phyloP scores from a whole-genome alignment of 257 asterid species.

The Petunia axillaris region DNA sequence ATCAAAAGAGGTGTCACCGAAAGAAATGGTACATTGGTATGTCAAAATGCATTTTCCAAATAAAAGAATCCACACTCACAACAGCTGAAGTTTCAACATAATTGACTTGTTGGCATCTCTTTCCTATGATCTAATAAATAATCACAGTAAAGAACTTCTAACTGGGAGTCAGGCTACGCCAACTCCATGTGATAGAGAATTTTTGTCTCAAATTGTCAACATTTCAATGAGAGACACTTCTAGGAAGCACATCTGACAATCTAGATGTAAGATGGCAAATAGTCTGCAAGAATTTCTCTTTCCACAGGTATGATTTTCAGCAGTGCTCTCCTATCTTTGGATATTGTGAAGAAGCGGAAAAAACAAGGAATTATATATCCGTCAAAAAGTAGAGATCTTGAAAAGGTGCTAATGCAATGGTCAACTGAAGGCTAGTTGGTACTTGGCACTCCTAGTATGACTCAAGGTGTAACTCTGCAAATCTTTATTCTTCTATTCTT shows the following conservation, averaged over 20 bases:
- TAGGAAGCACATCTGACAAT: not conserved
- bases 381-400: not conserved
- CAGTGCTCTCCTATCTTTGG: not conserved
- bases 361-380: not conserved
- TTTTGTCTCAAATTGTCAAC: not conserved
- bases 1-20: not conserved
- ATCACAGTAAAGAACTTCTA: constrained; percentile 11
- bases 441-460: not conserved
- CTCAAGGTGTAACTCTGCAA: not conserved
- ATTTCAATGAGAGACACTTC: not conserved
- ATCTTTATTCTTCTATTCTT: not conserved
- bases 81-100: not conserved
- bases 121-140: not conserved
- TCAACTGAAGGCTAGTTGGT: not conserved
- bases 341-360: not conserved
- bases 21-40: not conserved
- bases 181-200: not conserved
- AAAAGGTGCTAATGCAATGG: not conserved
- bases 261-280: not conserved
- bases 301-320: not conserved
- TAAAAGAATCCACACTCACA: not conserved
- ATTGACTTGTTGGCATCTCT: not conserved
- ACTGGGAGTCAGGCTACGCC: not conserved
- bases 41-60: not conserved
- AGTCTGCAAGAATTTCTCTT: not conserved